Percentiles rank a stretch among this genome's conserved stretches.
Conservation (phyloP, 1,139 yeast species). For the Debaryomyces psychrophilus region DNA sequence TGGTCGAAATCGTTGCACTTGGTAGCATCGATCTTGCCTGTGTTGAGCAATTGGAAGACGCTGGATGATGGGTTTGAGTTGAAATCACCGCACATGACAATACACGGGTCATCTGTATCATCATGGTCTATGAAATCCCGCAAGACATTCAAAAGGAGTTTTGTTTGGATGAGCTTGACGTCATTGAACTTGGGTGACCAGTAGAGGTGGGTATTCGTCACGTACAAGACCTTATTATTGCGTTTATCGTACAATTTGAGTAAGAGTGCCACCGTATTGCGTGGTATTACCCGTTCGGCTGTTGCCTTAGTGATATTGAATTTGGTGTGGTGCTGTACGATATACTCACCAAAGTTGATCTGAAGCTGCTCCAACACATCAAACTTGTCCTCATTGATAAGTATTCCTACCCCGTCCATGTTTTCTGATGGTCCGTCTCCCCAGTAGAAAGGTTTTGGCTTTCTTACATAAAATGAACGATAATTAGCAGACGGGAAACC, state of each 20-base stretch:
- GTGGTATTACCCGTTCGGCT: constrained; percentile 37
- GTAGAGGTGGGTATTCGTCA: constrained; percentile 62
- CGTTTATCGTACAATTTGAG: constrained; percentile 47
- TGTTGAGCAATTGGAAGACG: constrained; percentile 48
- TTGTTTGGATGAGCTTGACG: constrained; percentile 58
- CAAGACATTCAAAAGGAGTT: constrained; percentile 41
- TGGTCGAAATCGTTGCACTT: constrained; percentile 27
- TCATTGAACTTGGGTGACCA: constrained; percentile 57
- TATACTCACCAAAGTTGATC: constrained; percentile 46
- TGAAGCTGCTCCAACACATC: constrained; percentile 44
- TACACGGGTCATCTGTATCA: constrained; percentile 16
- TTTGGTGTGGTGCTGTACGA: constrained; percentile 28
- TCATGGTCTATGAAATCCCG: constrained; percentile 25
- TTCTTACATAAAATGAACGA: constrained; percentile 49
- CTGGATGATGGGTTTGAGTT: constrained; percentile 54
- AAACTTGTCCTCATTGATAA: constrained; percentile 49
- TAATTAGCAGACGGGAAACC: constrained; percentile 34
- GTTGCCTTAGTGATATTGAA: constrained; percentile 42
- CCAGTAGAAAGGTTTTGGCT: constrained; percentile 57
- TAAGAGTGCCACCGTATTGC: constrained; percentile 60
- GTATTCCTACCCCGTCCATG: constrained; percentile 63
- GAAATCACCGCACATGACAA: constrained; percentile 53
- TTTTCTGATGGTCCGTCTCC: constrained; percentile 37
- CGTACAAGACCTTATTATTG: constrained; percentile 42
- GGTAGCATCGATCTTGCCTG: constrained; percentile 35